Conservation (phyloP, 2,329 filamentous ascomycete species). For the Thyridium curvatum region DNA sequence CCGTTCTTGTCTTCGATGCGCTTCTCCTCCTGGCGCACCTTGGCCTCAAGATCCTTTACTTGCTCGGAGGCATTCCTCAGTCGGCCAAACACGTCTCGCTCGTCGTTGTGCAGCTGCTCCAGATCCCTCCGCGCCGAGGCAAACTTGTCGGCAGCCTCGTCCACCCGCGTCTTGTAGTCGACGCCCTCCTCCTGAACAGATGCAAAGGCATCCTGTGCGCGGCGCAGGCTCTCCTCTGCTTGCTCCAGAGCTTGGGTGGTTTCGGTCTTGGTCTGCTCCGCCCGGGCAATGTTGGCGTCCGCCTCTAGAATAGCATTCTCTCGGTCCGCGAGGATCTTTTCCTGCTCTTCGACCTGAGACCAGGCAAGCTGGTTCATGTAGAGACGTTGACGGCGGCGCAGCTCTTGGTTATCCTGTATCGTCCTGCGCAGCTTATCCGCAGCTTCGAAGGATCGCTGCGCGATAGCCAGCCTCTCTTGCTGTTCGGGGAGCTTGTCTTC, state of each 20-base stretch:
- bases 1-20: constrained; percentile 65
- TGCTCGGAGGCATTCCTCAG: constrained; percentile 46
- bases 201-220: constrained; percentile 30
- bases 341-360: constrained; percentile 76
- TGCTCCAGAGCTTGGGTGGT: constrained; percentile 43
- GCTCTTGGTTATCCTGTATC: constrained; percentile 58
- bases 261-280: constrained; percentile 25
- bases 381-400: constrained; percentile 54
- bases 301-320: constrained; percentile 27
- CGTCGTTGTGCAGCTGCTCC: constrained; percentile 50
- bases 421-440: constrained; percentile 59
- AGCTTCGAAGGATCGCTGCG: constrained; percentile 53
- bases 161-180: constrained; percentile 37
- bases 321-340: constrained; percentile 39
- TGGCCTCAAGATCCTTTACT: constrained; percentile 35
- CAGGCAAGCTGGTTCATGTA: constrained; percentile 70
- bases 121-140: constrained; percentile 44
- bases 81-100: constrained; percentile 57
- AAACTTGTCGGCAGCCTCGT: constrained; percentile 43
- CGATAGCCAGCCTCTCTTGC: constrained; percentile 53
- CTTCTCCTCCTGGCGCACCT: constrained; percentile 48
- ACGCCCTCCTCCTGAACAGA: constrained; percentile 38
- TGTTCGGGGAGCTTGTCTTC: constrained; percentile 56
- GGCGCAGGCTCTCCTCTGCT: constrained; percentile 36
- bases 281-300: constrained; percentile 38